Percentiles rank a stretch among this genome's conserved stretches.
Evolutionary conservation across 176 grass and related monocot genomes (phyloP).

Genomic region (Leersia perrieri): DNA sequence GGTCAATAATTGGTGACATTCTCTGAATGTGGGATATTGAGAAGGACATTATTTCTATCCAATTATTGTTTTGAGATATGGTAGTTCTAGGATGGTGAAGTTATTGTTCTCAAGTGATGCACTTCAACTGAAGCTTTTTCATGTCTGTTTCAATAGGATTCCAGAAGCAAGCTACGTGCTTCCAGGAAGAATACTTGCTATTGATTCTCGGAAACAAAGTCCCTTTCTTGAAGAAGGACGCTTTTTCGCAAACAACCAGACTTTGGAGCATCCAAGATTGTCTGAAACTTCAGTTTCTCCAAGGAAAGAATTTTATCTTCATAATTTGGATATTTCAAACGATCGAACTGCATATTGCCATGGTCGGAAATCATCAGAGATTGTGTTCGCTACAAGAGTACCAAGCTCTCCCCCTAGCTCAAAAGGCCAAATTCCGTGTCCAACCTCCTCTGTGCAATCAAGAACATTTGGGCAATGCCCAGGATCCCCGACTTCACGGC

Average conservation of each 20-base stretch:
- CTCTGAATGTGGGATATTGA: background rate
- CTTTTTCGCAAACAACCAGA: slow-evolving; percentile 34
- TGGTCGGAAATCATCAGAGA: slow-evolving; percentile 53
- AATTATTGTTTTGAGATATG: slow-evolving; percentile 21
- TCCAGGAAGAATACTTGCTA: slow-evolving; percentile 22
- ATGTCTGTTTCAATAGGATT: slow-evolving; percentile 29
- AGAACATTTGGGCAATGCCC: slow-evolving; percentile 52
- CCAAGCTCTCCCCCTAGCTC: slow-evolving; percentile 40
- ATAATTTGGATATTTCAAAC: slow-evolving; percentile 38
- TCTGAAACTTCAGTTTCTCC: slow-evolving; percentile 45
- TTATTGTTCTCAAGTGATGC: background rate
- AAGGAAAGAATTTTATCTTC: slow-evolving; percentile 40
- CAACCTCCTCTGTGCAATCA: slow-evolving; percentile 40
- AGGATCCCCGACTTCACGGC: slow-evolving; percentile 51
- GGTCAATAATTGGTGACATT: background rate
- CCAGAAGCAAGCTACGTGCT: slow-evolving; percentile 26
- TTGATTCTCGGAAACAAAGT: slow-evolving; percentile 40
- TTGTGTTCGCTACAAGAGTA: slow-evolving; percentile 34
- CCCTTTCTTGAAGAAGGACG: slow-evolving; percentile 25
- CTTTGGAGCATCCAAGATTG: slow-evolving; percentile 38
- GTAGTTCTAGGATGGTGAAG: slow-evolving; percentile 16
- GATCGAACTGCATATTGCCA: slow-evolving; percentile 28
- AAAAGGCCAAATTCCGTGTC: slow-evolving; percentile 31
- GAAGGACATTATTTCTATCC: background rate
- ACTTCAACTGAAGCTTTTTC: slow-evolving; percentile 12